Conservation (phyloP, 75 land plant species). For the Pinus taeda region DNA sequence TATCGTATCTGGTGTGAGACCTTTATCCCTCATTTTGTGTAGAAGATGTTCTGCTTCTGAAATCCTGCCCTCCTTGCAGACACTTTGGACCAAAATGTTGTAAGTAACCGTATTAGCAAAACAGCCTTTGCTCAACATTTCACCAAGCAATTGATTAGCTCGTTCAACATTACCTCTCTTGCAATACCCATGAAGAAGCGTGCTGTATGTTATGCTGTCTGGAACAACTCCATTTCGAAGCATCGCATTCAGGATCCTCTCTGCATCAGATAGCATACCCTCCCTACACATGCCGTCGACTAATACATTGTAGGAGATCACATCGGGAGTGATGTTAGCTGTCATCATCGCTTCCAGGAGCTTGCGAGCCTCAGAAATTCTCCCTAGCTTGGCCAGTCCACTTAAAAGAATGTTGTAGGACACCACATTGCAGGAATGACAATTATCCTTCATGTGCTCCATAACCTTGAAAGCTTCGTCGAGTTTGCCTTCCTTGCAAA, state of each 20-base stretch:
- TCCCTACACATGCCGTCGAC: slow-evolving; percentile 68
- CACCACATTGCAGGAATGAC: slow-evolving; percentile 30
- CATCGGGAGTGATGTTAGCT: slow-evolving; percentile 39
- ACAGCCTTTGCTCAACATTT: slow-evolving; percentile 64
- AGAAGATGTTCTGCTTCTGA: slow-evolving; percentile 66
- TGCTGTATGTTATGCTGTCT: slow-evolving; percentile 72
- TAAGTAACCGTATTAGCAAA: slow-evolving; percentile 66
- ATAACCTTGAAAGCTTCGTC: slow-evolving; percentile 58
- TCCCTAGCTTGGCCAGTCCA: slow-evolving; percentile 51
- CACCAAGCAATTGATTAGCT: slow-evolving; percentile 61
- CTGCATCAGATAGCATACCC: slow-evolving; percentile 61
- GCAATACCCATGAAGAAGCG: slow-evolving; percentile 71
- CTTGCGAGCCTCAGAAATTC: slow-evolving; percentile 39
- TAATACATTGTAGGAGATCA: slow-evolving; percentile 55
- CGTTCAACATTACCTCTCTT: slow-evolving; percentile 53
- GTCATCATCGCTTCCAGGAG: slow-evolving; percentile 63
- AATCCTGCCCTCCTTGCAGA: slow-evolving; percentile 49
- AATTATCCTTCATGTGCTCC: slow-evolving; percentile 44
- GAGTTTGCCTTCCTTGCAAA: slow-evolving; percentile 60
- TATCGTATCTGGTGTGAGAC: slow-evolving; percentile 50
- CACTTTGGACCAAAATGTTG: slow-evolving; percentile 75
- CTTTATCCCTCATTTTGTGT: slow-evolving; percentile 67
- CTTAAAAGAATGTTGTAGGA: slow-evolving; percentile 73
- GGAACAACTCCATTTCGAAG: slow-evolving; percentile 38
- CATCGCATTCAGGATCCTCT: slow-evolving; percentile 51